These are phyloP conservation scores for Taxawa tesnikishii DNA, from an alignment of 2,329 filamentous ascomycete genomes.

Conservation along the genomic window DNA sequence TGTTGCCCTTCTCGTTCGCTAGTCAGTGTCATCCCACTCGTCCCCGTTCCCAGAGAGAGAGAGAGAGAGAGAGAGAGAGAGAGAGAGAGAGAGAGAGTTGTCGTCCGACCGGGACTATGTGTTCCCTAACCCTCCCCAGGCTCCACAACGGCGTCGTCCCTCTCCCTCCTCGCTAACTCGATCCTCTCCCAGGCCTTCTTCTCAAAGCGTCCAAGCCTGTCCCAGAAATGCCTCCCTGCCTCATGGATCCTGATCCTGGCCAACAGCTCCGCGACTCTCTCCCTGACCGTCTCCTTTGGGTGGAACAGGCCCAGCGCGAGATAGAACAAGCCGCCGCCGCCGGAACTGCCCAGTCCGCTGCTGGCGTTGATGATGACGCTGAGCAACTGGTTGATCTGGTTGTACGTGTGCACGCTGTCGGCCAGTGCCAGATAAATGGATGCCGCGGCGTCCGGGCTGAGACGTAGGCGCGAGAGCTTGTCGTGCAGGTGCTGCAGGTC, in stretches of 20 bases:
- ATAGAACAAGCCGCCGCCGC: conserved; percentile 81
- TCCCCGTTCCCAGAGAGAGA: too few relatives aligned
- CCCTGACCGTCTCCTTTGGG: conserved; percentile 66
- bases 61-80: too few relatives aligned
- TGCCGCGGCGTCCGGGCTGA: conserved; percentile 62
- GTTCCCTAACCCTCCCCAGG: too few relatives aligned
- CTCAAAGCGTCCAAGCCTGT: conserved; percentile 70
- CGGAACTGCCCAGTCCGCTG: conserved; percentile 53
- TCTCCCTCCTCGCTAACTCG: conserved; percentile 45
- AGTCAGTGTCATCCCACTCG: too few relatives aligned
- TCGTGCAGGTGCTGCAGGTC: conserved; percentile 91
- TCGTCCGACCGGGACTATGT: too few relatives aligned
- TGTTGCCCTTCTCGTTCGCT: too few relatives aligned
- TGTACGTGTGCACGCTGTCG: conserved; percentile 52
- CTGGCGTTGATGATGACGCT: conserved; percentile 16
- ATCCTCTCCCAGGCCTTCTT: conserved; percentile 76
- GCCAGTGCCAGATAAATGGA: conserved; percentile 75
- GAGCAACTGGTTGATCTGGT: conserved; percentile 57
- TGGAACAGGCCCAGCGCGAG: conserved; percentile 86
- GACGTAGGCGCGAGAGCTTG: conserved; percentile 68
- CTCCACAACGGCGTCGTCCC: too few relatives aligned
- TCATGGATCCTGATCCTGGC: conserved; percentile 77
- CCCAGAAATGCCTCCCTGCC: conserved; percentile 90
- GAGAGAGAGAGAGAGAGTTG: too few relatives aligned
- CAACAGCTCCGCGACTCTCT: conserved; percentile 65